These are phyloP conservation scores for Paramecium primaurelia DNA, from an alignment of 73 alveolate species.

Conservation along the genomic window DNA sequence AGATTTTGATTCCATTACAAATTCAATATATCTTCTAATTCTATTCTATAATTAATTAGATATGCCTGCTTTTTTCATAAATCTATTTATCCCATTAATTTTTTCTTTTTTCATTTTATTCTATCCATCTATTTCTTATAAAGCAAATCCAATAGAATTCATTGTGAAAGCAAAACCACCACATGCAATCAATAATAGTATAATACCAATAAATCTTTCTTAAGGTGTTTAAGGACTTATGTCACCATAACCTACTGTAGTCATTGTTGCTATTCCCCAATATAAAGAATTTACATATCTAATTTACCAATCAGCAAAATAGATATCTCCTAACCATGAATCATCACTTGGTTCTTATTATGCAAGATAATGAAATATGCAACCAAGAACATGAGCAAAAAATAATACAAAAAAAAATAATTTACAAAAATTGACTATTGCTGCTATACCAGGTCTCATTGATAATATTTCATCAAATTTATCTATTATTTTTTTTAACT, in stretches of 20 bases:
- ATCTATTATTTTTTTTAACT: slow-evolving; percentile 69
- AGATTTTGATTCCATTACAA: slow-evolving; percentile 25
- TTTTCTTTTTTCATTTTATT: slow-evolving; percentile 60
- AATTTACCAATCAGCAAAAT: slow-evolving; percentile 26
- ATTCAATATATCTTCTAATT: slow-evolving; percentile 76
- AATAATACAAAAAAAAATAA: slow-evolving; percentile 38
- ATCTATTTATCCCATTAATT: slow-evolving; percentile 66
- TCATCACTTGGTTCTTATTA: slow-evolving; percentile 48
- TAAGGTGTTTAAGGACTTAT: slow-evolving; percentile 70
- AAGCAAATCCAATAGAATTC: slow-evolving; percentile 74
- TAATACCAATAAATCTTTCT: slow-evolving; percentile 73
- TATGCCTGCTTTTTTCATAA: slow-evolving; percentile 63
- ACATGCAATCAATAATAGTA: slow-evolving; percentile 78
- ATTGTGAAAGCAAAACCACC: slow-evolving; percentile 83
- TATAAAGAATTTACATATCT: slow-evolving; percentile 69
- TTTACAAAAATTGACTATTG: not conserved
- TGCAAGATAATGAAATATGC: slow-evolving; percentile 65
- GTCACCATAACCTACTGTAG: slow-evolving; percentile 93
- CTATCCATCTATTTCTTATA: slow-evolving; percentile 63
- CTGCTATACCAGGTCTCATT: slow-evolving; percentile 20
- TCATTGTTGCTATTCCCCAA: slow-evolving; percentile 86
- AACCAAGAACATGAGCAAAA: slow-evolving; percentile 68
- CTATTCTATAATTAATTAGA: slow-evolving; percentile 67
- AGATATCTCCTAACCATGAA: slow-evolving; percentile 50
- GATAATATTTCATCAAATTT: slow-evolving; percentile 76